Base-by-base conservation (phyloP, 805 yeast genomes). In the Ogataea allantospora region DNA sequence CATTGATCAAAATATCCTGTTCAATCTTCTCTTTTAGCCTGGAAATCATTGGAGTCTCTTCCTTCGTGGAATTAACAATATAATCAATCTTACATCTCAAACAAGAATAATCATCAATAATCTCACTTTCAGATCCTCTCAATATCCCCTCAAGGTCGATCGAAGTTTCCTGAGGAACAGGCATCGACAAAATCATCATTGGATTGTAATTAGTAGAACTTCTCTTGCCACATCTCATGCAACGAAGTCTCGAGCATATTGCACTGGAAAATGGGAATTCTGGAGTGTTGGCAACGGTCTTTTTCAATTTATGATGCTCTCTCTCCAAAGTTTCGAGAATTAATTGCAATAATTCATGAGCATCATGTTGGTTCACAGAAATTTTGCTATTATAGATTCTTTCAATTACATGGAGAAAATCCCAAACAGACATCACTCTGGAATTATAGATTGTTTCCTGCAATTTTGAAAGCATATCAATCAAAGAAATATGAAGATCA, bases 361-460 rank as follows among this genome's bases (percentile, higher is more conserved):
- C 96, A 64, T 91, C 99, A 54, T 91, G 95, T 59, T 93, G 99
- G 30, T 76, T 77, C 23, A 83, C 66, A 2, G 95, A 80, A 18
- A 93, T 80, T 47, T 76, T 78, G 3, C 89, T 80, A 38, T 79
- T 75, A 62, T 81, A 84, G 11, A 84, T 79, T 7, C 59, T 60
- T 54, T 91, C 98, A 34, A 93, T 62, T 8, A 77, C 80, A 35
- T 73, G 81, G 13, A 91, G 64, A 33, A 89, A 73, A 1, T 86
- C 81, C 89, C 95, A 83, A 1, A 87, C 88, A 0, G 89, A 78
- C 5, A 80, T 62, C 7, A 80, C 70, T 38, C 74, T 68, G 1
- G 80, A 60, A 1, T 73, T 52, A 34, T 69, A 57, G 16, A 78
- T 70, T 1, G 87, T 75, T 45, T 77, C 79, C 53, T 86, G 89